phyloP scores from a whole-genome alignment of 192 early-diverging fungal genomes.

The Lobosporangium transversale region DNA sequence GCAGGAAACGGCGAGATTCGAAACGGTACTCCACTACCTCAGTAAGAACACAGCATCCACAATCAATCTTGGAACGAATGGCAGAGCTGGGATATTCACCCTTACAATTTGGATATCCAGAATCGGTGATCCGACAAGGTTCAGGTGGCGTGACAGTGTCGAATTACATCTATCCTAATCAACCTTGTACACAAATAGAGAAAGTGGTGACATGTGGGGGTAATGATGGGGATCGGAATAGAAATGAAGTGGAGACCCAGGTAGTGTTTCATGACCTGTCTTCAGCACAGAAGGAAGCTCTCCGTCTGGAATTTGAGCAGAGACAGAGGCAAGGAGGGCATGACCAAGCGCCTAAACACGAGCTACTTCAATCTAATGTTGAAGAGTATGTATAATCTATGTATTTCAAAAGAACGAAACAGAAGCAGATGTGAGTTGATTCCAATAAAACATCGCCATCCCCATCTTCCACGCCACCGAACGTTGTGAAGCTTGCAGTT shows the following conservation, averaged over 20 bases:
- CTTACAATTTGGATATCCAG: conserved; percentile 20
- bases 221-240: no score
- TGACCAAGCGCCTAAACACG: neutral
- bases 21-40: conserved; percentile 2
- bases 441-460: no score
- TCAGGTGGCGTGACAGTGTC: conserved; percentile 13
- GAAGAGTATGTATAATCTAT: no score
- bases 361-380: conserved; percentile 1
- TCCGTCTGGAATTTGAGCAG: neutral
- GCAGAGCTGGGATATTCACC: conserved; percentile 14
- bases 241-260: no score
- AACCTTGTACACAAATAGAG: conserved; percentile 8
- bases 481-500: no score
- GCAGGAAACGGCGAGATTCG: neutral
- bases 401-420: no score
- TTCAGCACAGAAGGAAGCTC: conserved; percentile 13
- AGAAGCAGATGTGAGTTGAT: no score
- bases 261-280: conserved; percentile 23
- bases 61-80: conserved; percentile 7
- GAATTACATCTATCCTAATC: conserved; percentile 26
- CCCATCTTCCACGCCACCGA: no score
- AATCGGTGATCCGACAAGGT: conserved; percentile 20
- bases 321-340: neutral
- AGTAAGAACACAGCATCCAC: conserved; percentile 8
- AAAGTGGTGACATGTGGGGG: no score